phyloP scores from a whole-genome alignment of 257 asterid species.

The Solanum neorickii region DNA sequence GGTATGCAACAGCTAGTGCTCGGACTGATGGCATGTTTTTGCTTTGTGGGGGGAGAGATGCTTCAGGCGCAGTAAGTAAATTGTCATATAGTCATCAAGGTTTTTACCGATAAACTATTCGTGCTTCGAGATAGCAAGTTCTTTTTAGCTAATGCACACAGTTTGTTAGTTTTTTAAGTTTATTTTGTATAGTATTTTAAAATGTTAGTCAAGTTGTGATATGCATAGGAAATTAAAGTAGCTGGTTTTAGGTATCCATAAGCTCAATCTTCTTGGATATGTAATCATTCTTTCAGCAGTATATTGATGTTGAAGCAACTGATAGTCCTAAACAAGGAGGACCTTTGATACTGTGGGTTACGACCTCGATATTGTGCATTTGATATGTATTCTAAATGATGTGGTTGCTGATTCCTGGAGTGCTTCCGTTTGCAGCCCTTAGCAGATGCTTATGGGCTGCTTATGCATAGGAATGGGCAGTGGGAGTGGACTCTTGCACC shows the following conservation, averaged over 20 bases:
- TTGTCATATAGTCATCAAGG: conserved; percentile 4
- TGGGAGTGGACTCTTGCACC: conserved; percentile 99
- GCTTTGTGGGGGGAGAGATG: conserved; percentile 98
- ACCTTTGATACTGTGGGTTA: not conserved
- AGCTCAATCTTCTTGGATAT: not conserved
- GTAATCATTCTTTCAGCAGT: not conserved
- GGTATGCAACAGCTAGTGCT: conserved; percentile 99
- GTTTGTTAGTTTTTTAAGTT: not conserved
- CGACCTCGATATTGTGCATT: not conserved
- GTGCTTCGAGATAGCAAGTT: not conserved
- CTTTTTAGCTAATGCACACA: not conserved
- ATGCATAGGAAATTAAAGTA: not conserved
- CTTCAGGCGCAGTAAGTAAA: conserved; percentile 74
- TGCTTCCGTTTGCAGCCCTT: conserved; percentile 49
- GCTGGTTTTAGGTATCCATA: not conserved
- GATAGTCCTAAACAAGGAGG: not conserved
- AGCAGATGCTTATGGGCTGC: conserved; percentile 95
- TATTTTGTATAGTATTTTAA: not conserved
- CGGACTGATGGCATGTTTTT: conserved; percentile 99
- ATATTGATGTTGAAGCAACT: not conserved
- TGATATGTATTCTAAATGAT: not conserved
- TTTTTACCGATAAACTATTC: not conserved
- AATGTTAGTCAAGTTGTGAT: not conserved
- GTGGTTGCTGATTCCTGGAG: not conserved
- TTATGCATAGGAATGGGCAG: conserved; percentile 94